Base-by-base conservation (phyloP, 148 eudicot species). In the Oxyria digyna region DNA sequence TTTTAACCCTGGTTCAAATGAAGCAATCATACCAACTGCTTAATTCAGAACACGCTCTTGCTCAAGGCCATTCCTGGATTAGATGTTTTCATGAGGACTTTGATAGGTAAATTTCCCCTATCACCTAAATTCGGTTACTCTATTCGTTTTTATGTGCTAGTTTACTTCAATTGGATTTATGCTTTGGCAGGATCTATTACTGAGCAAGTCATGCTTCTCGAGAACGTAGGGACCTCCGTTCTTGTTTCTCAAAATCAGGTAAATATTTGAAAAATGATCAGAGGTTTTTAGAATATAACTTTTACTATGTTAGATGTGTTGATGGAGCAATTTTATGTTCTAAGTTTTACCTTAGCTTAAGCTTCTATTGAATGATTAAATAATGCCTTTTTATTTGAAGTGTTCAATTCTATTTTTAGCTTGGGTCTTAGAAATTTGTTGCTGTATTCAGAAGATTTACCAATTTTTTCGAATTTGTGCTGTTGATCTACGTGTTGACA, bases 191-290 rank as follows among this genome's bases (percentile, higher is more conserved):
- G 98, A 67, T 83, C 91, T n/a, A 74, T 93, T 49, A 71, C 90
- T 49, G 98, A 93, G 81, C 89, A 87, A 75, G 88, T 93, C 71
- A 93, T 93, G 98, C 78, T 80, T 68, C 91, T 93, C 31, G 98
- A 93, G 84, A 93, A 93, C 74, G 86, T 93, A 46, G 98, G 95
- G 75, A 89, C 91, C 45, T 89, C 98, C 10, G 82, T 93, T 74
- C 96, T 93, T 73, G 96, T 93, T 72, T 87, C 98, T 26, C 69
- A 87, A 64, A 85, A 86, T 42, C 98, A 93, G 98, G 98, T 89
- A n/a, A 52, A 10, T 13, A 33, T 23, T 50, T 20, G 15, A 24
- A 3, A 27, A 57, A 18, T 57, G n/a, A 57, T 27, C 2, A 27
- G 63, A 14, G 12, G 23, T 26, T 50, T 12, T 15, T 45, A 8